Base-by-base conservation (phyloP, 768 basidiomycete genomes). In the Hericium coralloides region DNA sequence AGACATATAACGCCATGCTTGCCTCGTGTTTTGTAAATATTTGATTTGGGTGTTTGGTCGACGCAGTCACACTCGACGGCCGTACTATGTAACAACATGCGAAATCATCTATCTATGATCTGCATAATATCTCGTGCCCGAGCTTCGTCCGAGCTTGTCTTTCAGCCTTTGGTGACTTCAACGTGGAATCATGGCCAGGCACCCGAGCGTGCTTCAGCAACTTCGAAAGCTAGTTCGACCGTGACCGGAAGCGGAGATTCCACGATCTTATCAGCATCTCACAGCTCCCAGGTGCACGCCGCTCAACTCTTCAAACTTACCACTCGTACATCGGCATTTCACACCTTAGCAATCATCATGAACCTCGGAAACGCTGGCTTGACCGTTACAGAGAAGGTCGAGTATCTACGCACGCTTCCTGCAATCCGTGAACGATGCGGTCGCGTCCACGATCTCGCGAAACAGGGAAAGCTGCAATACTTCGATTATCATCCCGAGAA, bases 401-500 rank as follows among this genome's bases (percentile, higher is more conserved):
- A 71, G 5, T 95, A 94, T 66, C 81, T 97, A 47, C 85, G 87
- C 36, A 92, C 90, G 0, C 77, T 97, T 3, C 88, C 91, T 15
- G 82, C 93, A n/a, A 92, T 98, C 64, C 82, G 95, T 49, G 87
- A 94, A 64, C 80, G 92, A 45, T 98, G 93, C 69, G 67, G 71
- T 12, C 79, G 79, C 43, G 92, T 98, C 37, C 83, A 88, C 68
- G 79, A 83, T 26, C 83, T 95, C 18, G 94, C 91, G 12, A 73
- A 81, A 68, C 66, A 79, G 60, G 87, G 83, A 52, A 81, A 86
- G 64, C 79, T 97, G 12, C 74, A 93, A 63, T 94, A 91, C 70
- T 95, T 95, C 66, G 82, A 85, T 22, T 92, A 94, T 68, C 79
- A 92, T 67, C 84, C 89, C 25, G 84, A 85, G 63, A 85, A 83